phyloP scores from a whole-genome alignment of 139 green algal species.

The Coelastrella sp. region DNA sequence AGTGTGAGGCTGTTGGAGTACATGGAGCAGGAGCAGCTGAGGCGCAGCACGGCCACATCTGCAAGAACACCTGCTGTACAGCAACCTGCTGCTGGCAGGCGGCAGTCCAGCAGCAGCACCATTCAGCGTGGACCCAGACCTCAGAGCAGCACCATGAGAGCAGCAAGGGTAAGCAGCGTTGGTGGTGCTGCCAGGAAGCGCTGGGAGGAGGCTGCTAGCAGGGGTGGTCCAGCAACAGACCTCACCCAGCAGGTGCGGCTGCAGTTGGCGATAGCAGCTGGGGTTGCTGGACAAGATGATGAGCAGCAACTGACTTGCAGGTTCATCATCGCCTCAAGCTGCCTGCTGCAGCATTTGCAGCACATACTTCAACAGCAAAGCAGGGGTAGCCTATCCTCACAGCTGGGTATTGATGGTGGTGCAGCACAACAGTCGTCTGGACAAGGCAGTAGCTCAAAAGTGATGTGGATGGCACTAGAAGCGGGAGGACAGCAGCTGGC shows the following conservation, averaged over 20 bases:
- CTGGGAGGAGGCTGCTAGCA: neutral
- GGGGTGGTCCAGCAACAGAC: neutral
- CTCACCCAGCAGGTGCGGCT: constrained; percentile 14
- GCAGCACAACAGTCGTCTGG: too few species aligned
- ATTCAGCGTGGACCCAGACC: neutral
- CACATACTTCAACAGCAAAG: neutral
- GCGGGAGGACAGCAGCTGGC: neutral
- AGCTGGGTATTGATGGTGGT: neutral
- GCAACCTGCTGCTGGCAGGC: neutral
- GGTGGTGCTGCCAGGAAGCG: neutral
- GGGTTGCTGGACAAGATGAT: neutral
- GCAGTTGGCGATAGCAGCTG: constrained; percentile 31
- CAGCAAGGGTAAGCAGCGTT: too few species aligned
- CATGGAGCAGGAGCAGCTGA: constrained; percentile 41
- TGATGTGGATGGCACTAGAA: too few species aligned
- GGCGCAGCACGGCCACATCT: neutral
- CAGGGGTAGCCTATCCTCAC: neutral
- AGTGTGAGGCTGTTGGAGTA: constrained; percentile 52
- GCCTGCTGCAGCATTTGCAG: constrained; percentile 4
- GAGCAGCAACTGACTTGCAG: too few species aligned
- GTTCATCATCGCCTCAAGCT: too few species aligned
- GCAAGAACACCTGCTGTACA: neutral
- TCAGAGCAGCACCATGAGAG: neutral
- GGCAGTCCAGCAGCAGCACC: neutral
- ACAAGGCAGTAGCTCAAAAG: too few species aligned